These are phyloP conservation scores for Umbelopsis sp. DNA, from an alignment of 371 early-diverging fungal species.

Conservation along the genomic window DNA sequence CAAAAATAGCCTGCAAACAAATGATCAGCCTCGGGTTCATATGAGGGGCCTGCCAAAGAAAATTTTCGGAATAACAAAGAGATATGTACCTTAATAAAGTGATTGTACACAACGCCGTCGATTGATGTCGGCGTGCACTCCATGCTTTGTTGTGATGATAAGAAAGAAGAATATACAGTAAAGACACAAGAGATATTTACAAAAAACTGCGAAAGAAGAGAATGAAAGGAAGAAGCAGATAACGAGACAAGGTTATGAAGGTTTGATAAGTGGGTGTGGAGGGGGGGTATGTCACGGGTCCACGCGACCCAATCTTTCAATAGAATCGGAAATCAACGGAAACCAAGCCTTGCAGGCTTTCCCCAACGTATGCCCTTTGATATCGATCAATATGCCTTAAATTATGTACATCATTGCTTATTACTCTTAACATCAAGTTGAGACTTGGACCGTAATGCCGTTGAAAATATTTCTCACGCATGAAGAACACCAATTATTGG, in stretches of 20 bases:
- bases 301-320: conserved; percentile 12
- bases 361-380: neutral
- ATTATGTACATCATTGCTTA: neutral
- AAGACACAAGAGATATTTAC: neutral
- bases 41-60: too few species aligned
- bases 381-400: neutral
- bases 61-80: neutral
- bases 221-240: conserved; percentile 10
- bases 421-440: neutral
- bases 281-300: neutral
- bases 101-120: conserved; percentile 9
- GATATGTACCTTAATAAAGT: neutral
- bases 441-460: neutral
- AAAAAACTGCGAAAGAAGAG: neutral
- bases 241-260: conserved; percentile 1
- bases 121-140: conserved; percentile 6
- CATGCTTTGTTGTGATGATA: neutral
- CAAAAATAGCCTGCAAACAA: conserved; percentile 26
- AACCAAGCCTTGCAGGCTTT: neutral
- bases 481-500: neutral
- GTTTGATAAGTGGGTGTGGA: neutral
- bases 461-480: neutral
- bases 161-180: conserved; percentile 1
- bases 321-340: conserved; percentile 17
- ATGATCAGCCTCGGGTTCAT: neutral